A percentile compares a stretch with the other conserved stretches of the same genome.
Evolutionary conservation across 345 rosid species (phyloP).

Genomic region (Litchi chinensis): DNA sequence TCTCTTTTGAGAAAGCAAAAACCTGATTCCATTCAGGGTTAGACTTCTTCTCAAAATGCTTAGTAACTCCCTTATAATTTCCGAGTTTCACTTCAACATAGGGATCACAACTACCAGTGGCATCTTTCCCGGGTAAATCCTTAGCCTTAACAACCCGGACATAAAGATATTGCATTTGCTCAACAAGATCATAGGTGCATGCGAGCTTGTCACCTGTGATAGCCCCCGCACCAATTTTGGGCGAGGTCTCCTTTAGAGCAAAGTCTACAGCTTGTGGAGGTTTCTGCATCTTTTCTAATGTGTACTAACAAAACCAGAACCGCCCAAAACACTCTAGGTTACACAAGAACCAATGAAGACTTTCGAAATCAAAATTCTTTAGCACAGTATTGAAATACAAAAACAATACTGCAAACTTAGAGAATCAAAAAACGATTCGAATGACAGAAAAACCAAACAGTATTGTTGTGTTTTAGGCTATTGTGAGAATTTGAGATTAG

Average conservation of each 20-base stretch:
- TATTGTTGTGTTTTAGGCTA: not conserved
- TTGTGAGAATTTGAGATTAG: not conserved
- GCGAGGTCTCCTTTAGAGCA: conserved; percentile 90
- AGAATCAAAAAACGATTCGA: not conserved
- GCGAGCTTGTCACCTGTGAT: conserved; percentile 74
- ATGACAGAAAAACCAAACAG: not conserved
- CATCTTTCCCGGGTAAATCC: conserved; percentile 81
- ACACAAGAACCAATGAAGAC: conserved; percentile 1
- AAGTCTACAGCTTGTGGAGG: conserved; percentile 70
- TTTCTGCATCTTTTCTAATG: conserved; percentile 67
- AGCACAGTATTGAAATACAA: not conserved
- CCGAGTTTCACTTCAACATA: conserved; percentile 92
- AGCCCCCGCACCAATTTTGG: conserved; percentile 84
- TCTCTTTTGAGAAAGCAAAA: conserved; percentile 94
- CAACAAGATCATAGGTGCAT: conserved; percentile 92
- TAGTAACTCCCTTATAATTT: conserved; percentile 83
- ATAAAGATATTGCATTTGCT: conserved; percentile 97
- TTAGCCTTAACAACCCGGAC: conserved; percentile 89
- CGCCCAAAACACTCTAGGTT: not conserved
- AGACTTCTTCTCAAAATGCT: conserved; percentile 89
- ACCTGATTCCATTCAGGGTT: conserved; percentile 97
- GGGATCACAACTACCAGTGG: conserved; percentile 86
- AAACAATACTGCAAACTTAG: not conserved
- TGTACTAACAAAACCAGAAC: conserved; percentile 7
- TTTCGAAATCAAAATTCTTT: conserved; percentile 20